Conservation (phyloP, 371 early-diverging fungal genomes). For the Mortierella sp. region DNA sequence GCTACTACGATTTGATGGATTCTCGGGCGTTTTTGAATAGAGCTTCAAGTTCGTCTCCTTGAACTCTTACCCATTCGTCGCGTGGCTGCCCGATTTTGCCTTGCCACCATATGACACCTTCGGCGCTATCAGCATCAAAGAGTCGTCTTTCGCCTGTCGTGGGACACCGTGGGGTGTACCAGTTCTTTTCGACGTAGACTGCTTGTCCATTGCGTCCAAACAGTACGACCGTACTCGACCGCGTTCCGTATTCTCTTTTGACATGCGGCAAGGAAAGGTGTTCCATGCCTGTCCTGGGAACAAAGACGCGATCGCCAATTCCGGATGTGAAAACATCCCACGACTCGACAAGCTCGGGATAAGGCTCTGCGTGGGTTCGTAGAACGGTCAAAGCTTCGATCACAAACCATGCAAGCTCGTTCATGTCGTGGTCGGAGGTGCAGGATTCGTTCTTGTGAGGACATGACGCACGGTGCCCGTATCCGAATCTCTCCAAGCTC, state of each 20-base stretch:
- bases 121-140: constrained; percentile 7
- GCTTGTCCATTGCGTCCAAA: constrained; percentile 56
- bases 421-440: constrained; percentile 16
- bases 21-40: background rate
- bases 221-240: constrained; percentile 60
- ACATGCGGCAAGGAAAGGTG: constrained; percentile 1
- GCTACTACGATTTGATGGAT: too few relatives aligned
- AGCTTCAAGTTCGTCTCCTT: constrained; percentile 4
- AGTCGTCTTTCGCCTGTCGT: background rate
- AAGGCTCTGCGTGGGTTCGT: constrained; percentile 8
- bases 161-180: constrained; percentile 3
- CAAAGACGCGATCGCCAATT: constrained; percentile 11
- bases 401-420: constrained; percentile 53
- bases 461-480: background rate
- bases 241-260: constrained; percentile 41
- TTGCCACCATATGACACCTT: constrained; percentile 23
- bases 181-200: constrained; percentile 13
- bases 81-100: constrained; percentile 10
- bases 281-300: constrained; percentile 9
- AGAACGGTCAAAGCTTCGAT: constrained; percentile 57
- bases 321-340: background rate
- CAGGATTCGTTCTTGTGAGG: background rate
- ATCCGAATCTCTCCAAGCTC: constrained; percentile 7
- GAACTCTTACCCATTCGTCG: constrained; percentile 4
- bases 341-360: background rate